Evolutionary conservation across 441 rosid genomes (phyloP), one percentile per base, ranked within the genome.

Genomic region (Geranium incanum): DNA sequence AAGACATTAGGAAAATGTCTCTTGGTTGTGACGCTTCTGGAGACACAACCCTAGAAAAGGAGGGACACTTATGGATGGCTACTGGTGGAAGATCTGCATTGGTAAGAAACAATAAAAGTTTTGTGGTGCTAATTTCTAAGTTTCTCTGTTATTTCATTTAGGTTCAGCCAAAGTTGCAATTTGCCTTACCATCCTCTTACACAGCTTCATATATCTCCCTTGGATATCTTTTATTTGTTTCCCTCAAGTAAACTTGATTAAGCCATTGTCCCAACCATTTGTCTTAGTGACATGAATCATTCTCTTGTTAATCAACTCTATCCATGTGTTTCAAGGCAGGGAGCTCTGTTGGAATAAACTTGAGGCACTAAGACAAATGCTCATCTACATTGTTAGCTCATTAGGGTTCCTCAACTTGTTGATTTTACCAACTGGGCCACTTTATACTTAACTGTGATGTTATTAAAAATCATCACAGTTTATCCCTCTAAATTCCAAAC

Each of bases 1-100:
- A 81, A 78, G 99, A 93, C 83, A 88, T 90, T 67, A 90, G 92
- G 82, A 88, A 80, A 79, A 75, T 96, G 81, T 89, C 97, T 77
- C 82, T 79, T 55, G 68, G 75, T 75, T 76, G 79, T 68, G 95
- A 90, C 71, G 68, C 76, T 78, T 72, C 87, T 71, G 90, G 79
- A 57, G 97, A 91, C 52, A 77, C 69, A 18, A 66, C 72, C 70
- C 71, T 79, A 38, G 84, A 77, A 64, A 84, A 81, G 67, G 93
- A 89, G 73, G 82, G 74, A 23, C 86, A 87, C 75, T 77, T 86
- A 68, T 95, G 97, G 98, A 95, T 89, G 92, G 74, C 93, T 80
- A 80, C 78, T 77, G 84, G 96, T 73, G 93, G 86, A 78, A 86
- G 78, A 84, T 77, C 89, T 60, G 72, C 74, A 70, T 71, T 95